Conservation (phyloP, 768 basidiomycete species). For the Porpolomopsis calyptriformis region DNA sequence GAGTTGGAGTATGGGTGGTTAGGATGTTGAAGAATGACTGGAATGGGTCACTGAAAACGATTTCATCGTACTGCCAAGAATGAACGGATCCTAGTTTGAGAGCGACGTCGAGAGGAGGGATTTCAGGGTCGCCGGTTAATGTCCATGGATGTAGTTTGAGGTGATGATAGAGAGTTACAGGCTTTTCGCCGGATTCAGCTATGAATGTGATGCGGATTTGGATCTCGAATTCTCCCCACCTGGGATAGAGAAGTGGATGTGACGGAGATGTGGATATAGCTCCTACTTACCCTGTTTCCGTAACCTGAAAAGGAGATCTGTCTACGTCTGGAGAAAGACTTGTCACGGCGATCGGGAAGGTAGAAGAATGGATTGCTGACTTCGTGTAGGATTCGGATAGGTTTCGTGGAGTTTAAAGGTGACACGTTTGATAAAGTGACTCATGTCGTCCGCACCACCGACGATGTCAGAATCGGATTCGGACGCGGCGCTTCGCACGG, state of each 20-base stretch:
- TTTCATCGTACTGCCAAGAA: slow-evolving; percentile 98
- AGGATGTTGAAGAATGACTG: slow-evolving; percentile 76
- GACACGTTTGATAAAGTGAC: slow-evolving; percentile 90
- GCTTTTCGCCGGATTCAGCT: slow-evolving; percentile 83
- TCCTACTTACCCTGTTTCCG: slow-evolving; percentile 75
- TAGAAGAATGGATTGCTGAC: slow-evolving; percentile 35
- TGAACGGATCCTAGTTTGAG: slow-evolving; percentile 71
- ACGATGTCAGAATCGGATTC: slow-evolving; percentile 62
- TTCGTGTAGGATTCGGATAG: slow-evolving; percentile 80
- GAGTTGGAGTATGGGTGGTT: slow-evolving; percentile 73
- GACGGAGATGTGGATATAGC: background rate
- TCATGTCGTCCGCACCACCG: slow-evolving; percentile 83
- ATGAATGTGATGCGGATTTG: slow-evolving; percentile 86
- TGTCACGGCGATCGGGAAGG: background rate
- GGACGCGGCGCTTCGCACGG: slow-evolving; percentile 80
- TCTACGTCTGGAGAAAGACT: slow-evolving; percentile 55
- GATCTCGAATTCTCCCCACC: slow-evolving; percentile 99
- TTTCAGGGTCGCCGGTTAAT: slow-evolving; percentile 48
- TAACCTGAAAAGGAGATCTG: slow-evolving; percentile 87
- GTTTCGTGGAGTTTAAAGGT: slow-evolving; percentile 98
- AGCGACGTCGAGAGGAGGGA: slow-evolving; percentile 57
- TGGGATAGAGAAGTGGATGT: slow-evolving; percentile 16
- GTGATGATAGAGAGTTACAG: slow-evolving; percentile 79
- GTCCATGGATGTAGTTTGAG: slow-evolving; percentile 93
- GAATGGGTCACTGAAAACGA: slow-evolving; percentile 92